A percentile compares a stretch with the other conserved stretches of the same genome.
These are phyloP conservation scores for Luzula sylvatica DNA, from an alignment of 176 grass and related monocot species.

Conservation along the genomic window DNA sequence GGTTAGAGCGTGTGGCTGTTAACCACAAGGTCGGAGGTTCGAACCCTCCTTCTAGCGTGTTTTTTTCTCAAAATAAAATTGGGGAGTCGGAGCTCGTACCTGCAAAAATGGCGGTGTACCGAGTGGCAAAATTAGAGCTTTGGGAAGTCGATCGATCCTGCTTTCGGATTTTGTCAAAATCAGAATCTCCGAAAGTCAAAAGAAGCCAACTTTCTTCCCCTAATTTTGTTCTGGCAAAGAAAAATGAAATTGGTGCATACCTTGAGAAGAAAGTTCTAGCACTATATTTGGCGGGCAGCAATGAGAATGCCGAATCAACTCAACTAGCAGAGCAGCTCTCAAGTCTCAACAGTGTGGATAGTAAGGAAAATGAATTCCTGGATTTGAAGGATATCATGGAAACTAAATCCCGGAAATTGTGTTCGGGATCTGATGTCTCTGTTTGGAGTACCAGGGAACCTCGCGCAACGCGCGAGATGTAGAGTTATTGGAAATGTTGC, in stretches of 20 bases:
- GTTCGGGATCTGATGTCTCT: no score
- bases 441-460: no score
- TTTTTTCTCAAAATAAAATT: not conserved
- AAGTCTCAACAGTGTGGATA: no score
- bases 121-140: not conserved
- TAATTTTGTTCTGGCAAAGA: no score
- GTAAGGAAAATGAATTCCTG: no score
- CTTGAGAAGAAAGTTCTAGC: conserved; percentile 3
- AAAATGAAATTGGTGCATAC: not conserved
- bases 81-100: not conserved
- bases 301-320: no score
- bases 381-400: no score
- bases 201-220: not conserved
- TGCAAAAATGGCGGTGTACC: not conserved
- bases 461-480: no score
- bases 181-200: no score
- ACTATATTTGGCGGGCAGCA: not conserved
- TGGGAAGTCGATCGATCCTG: conserved; percentile 1
- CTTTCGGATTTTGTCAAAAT: not conserved
- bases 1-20: conserved; percentile 49
- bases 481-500: no score
- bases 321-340: no score
- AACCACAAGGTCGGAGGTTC: conserved; percentile 58
- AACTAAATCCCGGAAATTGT: no score
- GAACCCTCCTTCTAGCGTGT: conserved; percentile 41